phyloP scores from a whole-genome alignment of 2,329 filamentous ascomycete species.

The Didymella glomerata region DNA sequence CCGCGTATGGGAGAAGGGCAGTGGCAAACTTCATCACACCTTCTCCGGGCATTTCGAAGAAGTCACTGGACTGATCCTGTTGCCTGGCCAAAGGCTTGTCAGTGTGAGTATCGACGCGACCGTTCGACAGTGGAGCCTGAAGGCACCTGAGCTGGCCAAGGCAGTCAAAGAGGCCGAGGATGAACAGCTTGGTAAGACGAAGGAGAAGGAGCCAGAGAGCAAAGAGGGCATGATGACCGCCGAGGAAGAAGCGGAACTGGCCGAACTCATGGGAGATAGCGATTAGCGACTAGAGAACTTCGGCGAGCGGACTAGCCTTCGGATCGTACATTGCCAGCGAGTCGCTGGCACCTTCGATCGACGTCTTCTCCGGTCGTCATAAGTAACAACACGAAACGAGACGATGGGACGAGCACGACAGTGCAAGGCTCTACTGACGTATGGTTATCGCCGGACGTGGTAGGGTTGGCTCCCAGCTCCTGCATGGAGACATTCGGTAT shows the following conservation, averaged over 20 bases:
- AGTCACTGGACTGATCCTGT: slow-evolving; percentile 78
- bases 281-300: slow-evolving; percentile 63
- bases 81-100: slow-evolving; percentile 66
- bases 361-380: slow-evolving; percentile 34
- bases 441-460: slow-evolving; percentile 28
- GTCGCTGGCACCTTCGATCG: slow-evolving; percentile 32
- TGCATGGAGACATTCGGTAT: slow-evolving; percentile 36
- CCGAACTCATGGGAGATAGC: slow-evolving; percentile 84
- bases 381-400: slow-evolving; percentile 37
- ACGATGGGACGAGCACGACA: slow-evolving; percentile 29
- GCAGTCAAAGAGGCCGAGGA: slow-evolving; percentile 61
- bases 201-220: slow-evolving; percentile 54
- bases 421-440: slow-evolving; percentile 29
- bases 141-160: slow-evolving; percentile 66
- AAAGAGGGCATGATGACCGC: slow-evolving; percentile 72
- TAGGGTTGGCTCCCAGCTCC: slow-evolving; percentile 32
- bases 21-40: slow-evolving; percentile 75
- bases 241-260: slow-evolving; percentile 92
- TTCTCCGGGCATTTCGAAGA: slow-evolving; percentile 92
- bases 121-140: slow-evolving; percentile 82
- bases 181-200: slow-evolving; percentile 57
- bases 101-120: slow-evolving; percentile 93
- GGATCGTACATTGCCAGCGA: slow-evolving; percentile 29
- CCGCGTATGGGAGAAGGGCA: slow-evolving; percentile 82
- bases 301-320: slow-evolving; percentile 32